These are phyloP conservation scores for Fusarium liriodendri DNA, from an alignment of 2,329 filamentous ascomycete genomes.

Conservation along the genomic window DNA sequence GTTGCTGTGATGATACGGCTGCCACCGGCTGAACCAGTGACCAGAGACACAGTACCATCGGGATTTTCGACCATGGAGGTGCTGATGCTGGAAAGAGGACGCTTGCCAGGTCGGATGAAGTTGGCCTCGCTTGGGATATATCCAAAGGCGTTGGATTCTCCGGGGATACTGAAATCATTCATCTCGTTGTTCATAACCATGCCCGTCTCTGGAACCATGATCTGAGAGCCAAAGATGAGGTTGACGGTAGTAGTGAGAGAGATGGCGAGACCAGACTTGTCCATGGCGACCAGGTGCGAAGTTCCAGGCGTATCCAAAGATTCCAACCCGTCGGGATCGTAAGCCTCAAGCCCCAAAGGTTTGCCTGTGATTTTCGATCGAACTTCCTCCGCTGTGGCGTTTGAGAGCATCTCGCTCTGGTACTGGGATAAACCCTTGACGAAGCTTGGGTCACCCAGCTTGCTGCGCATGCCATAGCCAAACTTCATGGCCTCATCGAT, in stretches of 20 bases:
- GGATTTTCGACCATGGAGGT: constrained; percentile 80
- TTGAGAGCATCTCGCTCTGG: constrained; percentile 74
- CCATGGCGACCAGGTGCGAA: constrained; percentile 74
- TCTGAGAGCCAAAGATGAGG: constrained; percentile 78
- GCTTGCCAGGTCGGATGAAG: constrained; percentile 80
- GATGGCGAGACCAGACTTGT: constrained; percentile 77
- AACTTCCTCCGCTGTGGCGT: constrained; percentile 64
- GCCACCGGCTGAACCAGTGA: constrained; percentile 83
- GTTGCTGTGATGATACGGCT: constrained; percentile 87
- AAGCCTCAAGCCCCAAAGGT: constrained; percentile 54
- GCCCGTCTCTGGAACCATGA: constrained; percentile 85
- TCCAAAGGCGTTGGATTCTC: constrained; percentile 77
- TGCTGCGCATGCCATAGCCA: constrained; percentile 78
- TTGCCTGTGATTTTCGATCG: constrained; percentile 58
- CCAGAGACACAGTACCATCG: constrained; percentile 76
- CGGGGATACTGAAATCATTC: constrained; percentile 83
- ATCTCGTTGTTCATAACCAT: constrained; percentile 76
- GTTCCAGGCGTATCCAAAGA: constrained; percentile 73
- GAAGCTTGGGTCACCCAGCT: constrained; percentile 82
- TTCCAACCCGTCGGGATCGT: constrained; percentile 59
- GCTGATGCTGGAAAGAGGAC: constrained; percentile 81
- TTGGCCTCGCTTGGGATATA: constrained; percentile 81
- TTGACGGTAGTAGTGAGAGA: constrained; percentile 87
- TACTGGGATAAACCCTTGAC: constrained; percentile 69
- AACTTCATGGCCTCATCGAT: constrained; percentile 88